Base-by-base conservation (phyloP, 495 filamentous ascomycete species). In the Apodospora peruviana region DNA sequence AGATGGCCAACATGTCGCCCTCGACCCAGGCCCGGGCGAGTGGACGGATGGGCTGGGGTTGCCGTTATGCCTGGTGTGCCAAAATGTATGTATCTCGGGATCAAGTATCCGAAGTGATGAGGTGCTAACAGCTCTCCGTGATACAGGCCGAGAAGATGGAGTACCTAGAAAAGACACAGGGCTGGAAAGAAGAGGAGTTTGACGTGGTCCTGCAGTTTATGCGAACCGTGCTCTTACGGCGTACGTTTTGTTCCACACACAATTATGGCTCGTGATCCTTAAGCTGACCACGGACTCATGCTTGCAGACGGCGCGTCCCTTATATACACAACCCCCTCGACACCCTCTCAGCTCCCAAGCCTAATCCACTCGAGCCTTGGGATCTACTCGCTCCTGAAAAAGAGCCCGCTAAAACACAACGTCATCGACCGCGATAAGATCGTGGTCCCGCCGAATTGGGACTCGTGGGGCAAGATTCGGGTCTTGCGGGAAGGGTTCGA, bases 401-500 rank as follows among this genome's bases (percentile, higher is more conserved):
- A 85, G 61, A 83, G 89, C 52, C 80, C 84, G 35, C 72, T 96
- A 21, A 96, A 91, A 68, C 87, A 93, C 66, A 96, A 97, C 59
- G 87, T 96, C 45, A 94, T 96, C 52, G 94, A 97, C 64, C 76
- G 94, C 24, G 94, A 97, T 64, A 95, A 91, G 72, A 86, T 97
- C 25, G 74, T 96, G 0, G 83, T 99, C 2, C 94, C 93, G 3
- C 85, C 90, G 10, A 95, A 95, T 62, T 97, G 94, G 94, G 93
- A 99, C 65, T 95, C 90, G 0, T 96, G 91, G 90, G 91, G 88
- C 22, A 99, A 97, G 67, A 96, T 99, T 50, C 79, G 91, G 18
- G 87, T 96, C 35, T 73, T 97, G 16, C 77, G 88, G n/a, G 94
- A 96, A 70, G 88, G 86, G 12, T 97, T 96, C 60, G 89, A 96